phyloP scores from a whole-genome alignment of 2,329 filamentous ascomycete genomes.

The Aotearoamyces nothofagi region DNA sequence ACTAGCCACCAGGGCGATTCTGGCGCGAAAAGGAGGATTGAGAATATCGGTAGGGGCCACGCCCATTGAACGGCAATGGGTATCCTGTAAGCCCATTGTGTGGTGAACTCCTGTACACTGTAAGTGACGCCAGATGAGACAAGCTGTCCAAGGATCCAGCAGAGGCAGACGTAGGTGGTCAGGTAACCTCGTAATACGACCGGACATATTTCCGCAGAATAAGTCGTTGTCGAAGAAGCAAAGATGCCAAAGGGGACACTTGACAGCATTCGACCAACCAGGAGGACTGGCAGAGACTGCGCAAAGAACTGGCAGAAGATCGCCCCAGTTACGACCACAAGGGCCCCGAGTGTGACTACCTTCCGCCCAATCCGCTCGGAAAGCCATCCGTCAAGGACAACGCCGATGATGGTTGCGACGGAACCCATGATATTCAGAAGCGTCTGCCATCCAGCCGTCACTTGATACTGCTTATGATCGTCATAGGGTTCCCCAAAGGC shows the following conservation, averaged over 20 bases:
- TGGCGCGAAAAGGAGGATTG: constrained; percentile 27
- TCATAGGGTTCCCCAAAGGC: constrained; percentile 13
- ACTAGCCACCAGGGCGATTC: constrained; percentile 33
- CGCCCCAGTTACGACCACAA: constrained; percentile 25
- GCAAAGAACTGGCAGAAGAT: constrained; percentile 31
- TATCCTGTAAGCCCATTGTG: constrained; percentile 4
- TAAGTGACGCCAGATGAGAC: constrained; percentile 38
- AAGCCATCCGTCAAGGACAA: constrained; percentile 25
- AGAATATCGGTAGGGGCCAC: constrained; percentile 27
- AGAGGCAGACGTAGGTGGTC: constrained; percentile 33
- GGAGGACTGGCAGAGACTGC: constrained; percentile 25
- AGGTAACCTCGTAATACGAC: constrained; percentile 33
- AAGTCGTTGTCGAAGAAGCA: constrained; percentile 20
- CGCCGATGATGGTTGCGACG: constrained; percentile 25
- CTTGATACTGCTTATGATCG: constrained; percentile 17
- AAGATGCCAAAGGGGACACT: constrained; percentile 33
- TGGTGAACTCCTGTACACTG: not conserved
- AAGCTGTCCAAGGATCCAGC: constrained; percentile 31
- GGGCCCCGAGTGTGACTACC: constrained; percentile 15
- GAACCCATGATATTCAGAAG: constrained; percentile 23
- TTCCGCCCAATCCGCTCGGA: constrained; percentile 27
- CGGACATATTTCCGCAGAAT: constrained; percentile 30
- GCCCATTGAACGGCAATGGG: constrained; percentile 21
- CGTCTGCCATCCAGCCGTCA: constrained; percentile 26
- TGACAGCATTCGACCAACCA: constrained; percentile 41